Conservation (phyloP, 495 filamentous ascomycete species). For the Articulospora tetracladia region DNA sequence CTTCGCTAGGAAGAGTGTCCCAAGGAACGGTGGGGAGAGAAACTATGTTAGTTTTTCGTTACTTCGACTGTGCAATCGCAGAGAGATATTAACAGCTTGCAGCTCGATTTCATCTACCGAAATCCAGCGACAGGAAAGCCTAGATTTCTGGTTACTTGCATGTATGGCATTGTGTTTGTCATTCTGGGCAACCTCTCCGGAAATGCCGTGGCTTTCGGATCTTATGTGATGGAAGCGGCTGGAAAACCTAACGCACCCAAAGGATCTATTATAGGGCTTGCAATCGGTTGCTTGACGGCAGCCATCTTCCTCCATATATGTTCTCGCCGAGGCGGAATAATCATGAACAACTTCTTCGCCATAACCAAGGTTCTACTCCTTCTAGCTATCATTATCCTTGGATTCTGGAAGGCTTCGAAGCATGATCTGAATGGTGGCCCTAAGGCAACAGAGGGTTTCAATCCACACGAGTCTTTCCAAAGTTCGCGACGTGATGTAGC, state of each 20-base stretch:
- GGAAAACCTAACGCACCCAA: constrained; percentile 13
- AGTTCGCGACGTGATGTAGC: background rate
- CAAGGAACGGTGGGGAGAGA: constrained; percentile 20
- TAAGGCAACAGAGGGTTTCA: constrained; percentile 1
- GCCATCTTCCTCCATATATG: constrained; percentile 43
- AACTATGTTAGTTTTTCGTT: constrained; percentile 12
- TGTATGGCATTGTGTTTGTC: constrained; percentile 46
- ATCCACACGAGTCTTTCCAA: background rate
- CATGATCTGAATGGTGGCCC: background rate
- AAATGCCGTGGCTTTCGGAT: constrained; percentile 43
- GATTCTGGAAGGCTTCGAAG: constrained; percentile 25
- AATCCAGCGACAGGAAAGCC: constrained; percentile 6
- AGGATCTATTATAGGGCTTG: constrained; percentile 34
- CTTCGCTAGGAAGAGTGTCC: constrained; percentile 6
- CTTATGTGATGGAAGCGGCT: constrained; percentile 30
- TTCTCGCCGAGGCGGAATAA: constrained; percentile 45
- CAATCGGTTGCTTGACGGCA: constrained; percentile 33
- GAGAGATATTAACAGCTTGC: background rate
- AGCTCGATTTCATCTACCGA: constrained; percentile 17
- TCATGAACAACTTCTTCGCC: constrained; percentile 47
- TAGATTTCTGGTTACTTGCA: constrained; percentile 33
- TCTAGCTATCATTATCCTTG: constrained; percentile 36
- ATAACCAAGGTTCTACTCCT: constrained; percentile 44
- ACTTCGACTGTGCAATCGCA: background rate
- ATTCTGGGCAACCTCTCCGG: constrained; percentile 45